These are phyloP conservation scores for Hymenoscyphus occultus DNA, from an alignment of 2,329 filamentous ascomycete species.

Conservation along the genomic window DNA sequence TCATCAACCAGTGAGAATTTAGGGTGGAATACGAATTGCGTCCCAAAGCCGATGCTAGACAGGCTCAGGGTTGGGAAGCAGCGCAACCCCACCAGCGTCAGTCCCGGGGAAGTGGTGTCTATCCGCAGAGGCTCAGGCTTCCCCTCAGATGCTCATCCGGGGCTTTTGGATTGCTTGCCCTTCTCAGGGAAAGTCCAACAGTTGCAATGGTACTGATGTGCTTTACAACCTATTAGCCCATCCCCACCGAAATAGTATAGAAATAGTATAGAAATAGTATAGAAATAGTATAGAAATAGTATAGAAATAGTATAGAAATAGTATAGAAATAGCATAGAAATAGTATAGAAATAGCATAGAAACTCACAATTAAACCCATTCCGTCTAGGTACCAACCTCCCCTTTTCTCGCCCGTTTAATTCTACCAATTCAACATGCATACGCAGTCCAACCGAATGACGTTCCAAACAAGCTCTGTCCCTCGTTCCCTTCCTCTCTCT, in stretches of 20 bases:
- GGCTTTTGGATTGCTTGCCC: neutral
- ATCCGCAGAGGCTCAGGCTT: neutral
- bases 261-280: neutral
- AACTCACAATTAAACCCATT: neutral
- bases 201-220: neutral
- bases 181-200: neutral
- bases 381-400: neutral
- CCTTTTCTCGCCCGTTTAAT: neutral
- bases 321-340: neutral
- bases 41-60: constrained; percentile 1
- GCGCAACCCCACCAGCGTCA: neutral
- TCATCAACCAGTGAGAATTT: neutral
- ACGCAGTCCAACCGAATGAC: constrained; percentile 12
- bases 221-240: neutral
- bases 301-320: neutral
- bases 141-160: neutral
- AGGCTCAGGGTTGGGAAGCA: neutral
- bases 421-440: neutral
- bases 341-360: neutral
- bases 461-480: constrained; percentile 11
- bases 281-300: neutral
- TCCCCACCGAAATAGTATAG: neutral
- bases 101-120: neutral
- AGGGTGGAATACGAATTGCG: neutral
- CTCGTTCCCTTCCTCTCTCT: neutral